These are phyloP conservation scores for Castanea sativa DNA, from an alignment of 306 rosid species.

Conservation along the genomic window DNA sequence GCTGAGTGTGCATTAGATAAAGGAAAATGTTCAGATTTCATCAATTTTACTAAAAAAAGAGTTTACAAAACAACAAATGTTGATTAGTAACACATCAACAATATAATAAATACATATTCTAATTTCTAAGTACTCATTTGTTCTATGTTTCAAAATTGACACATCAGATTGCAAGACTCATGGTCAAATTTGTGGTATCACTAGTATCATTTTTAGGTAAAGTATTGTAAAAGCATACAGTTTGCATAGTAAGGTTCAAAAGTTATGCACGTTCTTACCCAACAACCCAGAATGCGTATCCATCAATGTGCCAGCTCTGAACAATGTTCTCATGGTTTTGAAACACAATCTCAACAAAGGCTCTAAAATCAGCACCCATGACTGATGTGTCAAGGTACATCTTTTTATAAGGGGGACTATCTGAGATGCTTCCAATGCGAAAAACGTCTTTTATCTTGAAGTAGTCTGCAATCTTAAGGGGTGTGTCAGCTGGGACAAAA, in stretches of 20 bases:
- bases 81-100: too few relatives aligned
- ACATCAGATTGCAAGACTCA: neutral
- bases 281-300: conserved; percentile 91
- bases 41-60: too few relatives aligned
- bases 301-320: conserved; percentile 87
- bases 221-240: neutral
- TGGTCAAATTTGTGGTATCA: too few relatives aligned
- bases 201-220: too few relatives aligned
- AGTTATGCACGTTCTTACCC: conserved; percentile 51
- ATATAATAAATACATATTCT: too few relatives aligned
- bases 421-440: conserved; percentile 69
- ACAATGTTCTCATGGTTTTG: conserved; percentile 66
- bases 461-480: conserved; percentile 84
- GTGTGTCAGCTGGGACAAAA: conserved; percentile 66
- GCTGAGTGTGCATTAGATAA: neutral
- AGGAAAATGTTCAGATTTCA: too few relatives aligned
- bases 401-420: conserved; percentile 42
- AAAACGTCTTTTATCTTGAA: conserved; percentile 76
- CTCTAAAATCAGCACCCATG: conserved; percentile 78
- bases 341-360: conserved; percentile 79
- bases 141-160: too few relatives aligned
- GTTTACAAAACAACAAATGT: too few relatives aligned
- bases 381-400: conserved; percentile 83
- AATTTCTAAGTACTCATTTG: too few relatives aligned
- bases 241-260: neutral